Conservation (phyloP, 2,329 filamentous ascomycete species). For the Paecilomyces sp. region DNA sequence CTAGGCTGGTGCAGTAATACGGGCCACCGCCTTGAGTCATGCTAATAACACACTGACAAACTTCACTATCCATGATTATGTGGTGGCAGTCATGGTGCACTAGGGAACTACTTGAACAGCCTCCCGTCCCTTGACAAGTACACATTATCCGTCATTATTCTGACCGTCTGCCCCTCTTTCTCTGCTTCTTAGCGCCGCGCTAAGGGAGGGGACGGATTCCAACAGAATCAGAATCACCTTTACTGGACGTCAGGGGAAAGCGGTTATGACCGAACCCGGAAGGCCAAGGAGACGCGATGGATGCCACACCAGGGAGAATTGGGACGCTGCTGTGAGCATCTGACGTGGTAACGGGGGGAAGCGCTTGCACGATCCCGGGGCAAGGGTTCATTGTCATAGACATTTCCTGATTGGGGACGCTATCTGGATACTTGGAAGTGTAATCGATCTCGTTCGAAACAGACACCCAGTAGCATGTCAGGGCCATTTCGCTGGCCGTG, state of each 20-base stretch:
- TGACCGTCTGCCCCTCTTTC: neutral
- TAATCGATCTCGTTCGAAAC: too few species aligned
- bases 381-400: neutral
- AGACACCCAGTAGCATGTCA: neutral
- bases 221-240: neutral
- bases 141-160: neutral
- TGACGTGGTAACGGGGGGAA: neutral
- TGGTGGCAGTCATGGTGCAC: neutral
- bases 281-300: neutral
- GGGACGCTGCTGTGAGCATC: neutral
- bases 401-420: neutral
- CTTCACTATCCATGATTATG: neutral
- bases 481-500: neutral
- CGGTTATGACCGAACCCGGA: neutral
- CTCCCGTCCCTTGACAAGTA: neutral
- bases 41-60: neutral
- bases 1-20: neutral
- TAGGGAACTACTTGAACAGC: neutral
- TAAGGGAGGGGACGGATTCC: neutral
- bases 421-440: neutral
- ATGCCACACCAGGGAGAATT: neutral
- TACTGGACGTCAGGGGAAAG: neutral
- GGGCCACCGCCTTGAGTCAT: neutral
- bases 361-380: neutral
- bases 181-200: neutral